phyloP scores from a whole-genome alignment of 495 filamentous ascomycete species.

The Neurospora africana region DNA sequence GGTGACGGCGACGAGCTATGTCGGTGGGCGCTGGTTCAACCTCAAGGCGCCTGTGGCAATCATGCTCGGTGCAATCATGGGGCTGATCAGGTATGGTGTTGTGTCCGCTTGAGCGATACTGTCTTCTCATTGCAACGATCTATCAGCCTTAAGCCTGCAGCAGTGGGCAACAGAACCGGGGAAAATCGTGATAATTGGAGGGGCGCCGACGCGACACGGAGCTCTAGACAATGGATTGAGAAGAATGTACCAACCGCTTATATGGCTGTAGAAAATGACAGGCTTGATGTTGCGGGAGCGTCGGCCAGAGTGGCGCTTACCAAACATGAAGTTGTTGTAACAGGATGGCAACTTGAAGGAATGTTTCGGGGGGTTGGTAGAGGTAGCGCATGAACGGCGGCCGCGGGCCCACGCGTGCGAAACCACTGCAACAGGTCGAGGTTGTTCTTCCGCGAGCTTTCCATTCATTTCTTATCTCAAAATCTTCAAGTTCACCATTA shows the following conservation, averaged over 20 bases:
- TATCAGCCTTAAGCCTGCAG: not conserved
- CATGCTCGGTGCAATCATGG: constrained; percentile 52
- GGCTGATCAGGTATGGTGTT: constrained; percentile 56
- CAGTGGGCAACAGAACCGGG: not conserved
- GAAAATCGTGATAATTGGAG: not conserved
- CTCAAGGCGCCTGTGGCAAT: constrained; percentile 54
- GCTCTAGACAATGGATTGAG: not conserved
- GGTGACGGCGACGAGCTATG: constrained; percentile 51
- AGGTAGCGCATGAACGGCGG: not conserved
- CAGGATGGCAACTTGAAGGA: no score
- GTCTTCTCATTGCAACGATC: not conserved
- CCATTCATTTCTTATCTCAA: not conserved
- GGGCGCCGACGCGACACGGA: not conserved
- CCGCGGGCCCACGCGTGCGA: not conserved
- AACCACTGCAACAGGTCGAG: not conserved
- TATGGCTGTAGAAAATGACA: not conserved
- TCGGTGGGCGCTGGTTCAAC: constrained; percentile 51
- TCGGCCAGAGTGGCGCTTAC: not conserved
- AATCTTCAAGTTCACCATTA: not conserved
- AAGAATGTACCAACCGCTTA: not conserved
- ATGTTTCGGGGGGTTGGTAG: no score
- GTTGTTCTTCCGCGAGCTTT: not conserved
- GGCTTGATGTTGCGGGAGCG: not conserved
- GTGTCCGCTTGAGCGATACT: constrained; percentile 10
- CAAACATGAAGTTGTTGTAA: not conserved